Evolutionary conservation across 2,329 filamentous ascomycete genomes (phyloP).

Genomic region (Emydomyces testavorans): DNA sequence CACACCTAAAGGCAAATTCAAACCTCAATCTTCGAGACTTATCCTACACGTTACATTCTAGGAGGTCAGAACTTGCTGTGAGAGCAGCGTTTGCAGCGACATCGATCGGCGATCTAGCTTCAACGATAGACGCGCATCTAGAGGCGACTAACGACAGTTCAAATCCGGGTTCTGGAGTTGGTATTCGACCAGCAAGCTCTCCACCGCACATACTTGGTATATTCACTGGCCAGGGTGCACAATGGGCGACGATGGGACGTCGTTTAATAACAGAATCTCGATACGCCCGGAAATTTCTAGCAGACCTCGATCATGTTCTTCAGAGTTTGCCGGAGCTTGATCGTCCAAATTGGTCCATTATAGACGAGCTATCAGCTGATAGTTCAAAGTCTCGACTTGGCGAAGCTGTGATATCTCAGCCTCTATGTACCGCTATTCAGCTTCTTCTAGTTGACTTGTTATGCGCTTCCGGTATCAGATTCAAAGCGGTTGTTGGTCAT

Average conservation of each 20-base stretch:
- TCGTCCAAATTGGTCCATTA: constrained; percentile 11
- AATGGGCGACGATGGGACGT: constrained; percentile 20
- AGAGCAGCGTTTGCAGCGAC: not conserved
- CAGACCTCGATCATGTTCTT: constrained; percentile 14
- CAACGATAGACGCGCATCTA: not conserved
- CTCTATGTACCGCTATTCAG: constrained; percentile 18
- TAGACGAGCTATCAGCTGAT: constrained; percentile 16
- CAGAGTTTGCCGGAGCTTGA: constrained; percentile 6
- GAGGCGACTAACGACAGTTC: not conserved
- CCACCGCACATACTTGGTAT: constrained; percentile 16
- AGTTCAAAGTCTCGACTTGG: not conserved
- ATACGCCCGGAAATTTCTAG: constrained; percentile 6
- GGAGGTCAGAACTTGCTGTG: constrained; percentile 5
- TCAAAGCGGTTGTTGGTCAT: constrained; percentile 36
- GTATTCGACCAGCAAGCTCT: constrained; percentile 7
- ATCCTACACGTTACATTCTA: constrained; percentile 9
- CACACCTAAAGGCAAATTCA: constrained; percentile 3
- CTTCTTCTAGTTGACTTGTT: constrained; percentile 14
- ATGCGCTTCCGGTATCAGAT: constrained; percentile 22
- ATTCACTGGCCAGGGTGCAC: constrained; percentile 25
- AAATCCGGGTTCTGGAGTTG: not conserved
- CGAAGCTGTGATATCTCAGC: constrained; percentile 14
- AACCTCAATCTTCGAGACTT: not conserved
- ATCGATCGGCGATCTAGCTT: constrained; percentile 9
- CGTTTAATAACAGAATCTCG: not conserved